Evolutionary conservation across 2,329 filamentous ascomycete genomes (phyloP).

Genomic region (Alternaria hordeiaustralica): DNA sequence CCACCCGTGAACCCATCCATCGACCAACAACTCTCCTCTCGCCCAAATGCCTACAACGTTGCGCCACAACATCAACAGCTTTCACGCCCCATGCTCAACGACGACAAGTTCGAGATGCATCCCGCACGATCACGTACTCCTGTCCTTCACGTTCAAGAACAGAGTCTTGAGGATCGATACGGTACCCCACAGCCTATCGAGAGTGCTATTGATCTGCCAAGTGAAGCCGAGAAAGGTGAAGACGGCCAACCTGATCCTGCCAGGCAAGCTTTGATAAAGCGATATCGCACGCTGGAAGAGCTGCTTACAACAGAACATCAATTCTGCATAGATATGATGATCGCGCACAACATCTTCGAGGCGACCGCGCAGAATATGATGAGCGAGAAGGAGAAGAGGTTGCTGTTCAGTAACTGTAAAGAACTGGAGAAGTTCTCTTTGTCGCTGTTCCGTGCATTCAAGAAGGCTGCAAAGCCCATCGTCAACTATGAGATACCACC

Average conservation of each 20-base stretch:
- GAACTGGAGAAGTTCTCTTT: constrained; percentile 85
- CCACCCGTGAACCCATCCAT: constrained; percentile 39
- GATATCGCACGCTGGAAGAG: constrained; percentile 87
- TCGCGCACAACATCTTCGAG: constrained; percentile 97
- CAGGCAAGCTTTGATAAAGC: constrained; percentile 66
- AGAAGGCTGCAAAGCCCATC: constrained; percentile 77
- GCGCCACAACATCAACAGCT: constrained; percentile 19
- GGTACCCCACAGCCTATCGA: constrained; percentile 25
- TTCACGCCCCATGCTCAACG: constrained; percentile 11
- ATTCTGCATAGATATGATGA: constrained; percentile 94
- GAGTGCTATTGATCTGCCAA: constrained; percentile 11
- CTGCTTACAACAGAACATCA: constrained; percentile 90
- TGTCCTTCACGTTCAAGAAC: constrained; percentile 24
- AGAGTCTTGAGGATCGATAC: constrained; percentile 25
- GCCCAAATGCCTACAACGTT: constrained; percentile 15
- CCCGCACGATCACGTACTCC: constrained; percentile 32
- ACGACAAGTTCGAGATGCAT: constrained; percentile 31
- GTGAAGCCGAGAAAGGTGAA: constrained; percentile 18
- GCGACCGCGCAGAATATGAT: constrained; percentile 84
- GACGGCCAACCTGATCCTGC: constrained; percentile 30
- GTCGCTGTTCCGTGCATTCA: constrained; percentile 80
- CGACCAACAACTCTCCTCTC: constrained; percentile 16
- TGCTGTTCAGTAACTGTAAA: constrained; percentile 91
- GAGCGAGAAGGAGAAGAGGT: constrained; percentile 81
- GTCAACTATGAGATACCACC: constrained; percentile 63